These are phyloP conservation scores for Chlamydomonas sphaeroides DNA, from an alignment of 139 green algal species.

Conservation along the genomic window DNA sequence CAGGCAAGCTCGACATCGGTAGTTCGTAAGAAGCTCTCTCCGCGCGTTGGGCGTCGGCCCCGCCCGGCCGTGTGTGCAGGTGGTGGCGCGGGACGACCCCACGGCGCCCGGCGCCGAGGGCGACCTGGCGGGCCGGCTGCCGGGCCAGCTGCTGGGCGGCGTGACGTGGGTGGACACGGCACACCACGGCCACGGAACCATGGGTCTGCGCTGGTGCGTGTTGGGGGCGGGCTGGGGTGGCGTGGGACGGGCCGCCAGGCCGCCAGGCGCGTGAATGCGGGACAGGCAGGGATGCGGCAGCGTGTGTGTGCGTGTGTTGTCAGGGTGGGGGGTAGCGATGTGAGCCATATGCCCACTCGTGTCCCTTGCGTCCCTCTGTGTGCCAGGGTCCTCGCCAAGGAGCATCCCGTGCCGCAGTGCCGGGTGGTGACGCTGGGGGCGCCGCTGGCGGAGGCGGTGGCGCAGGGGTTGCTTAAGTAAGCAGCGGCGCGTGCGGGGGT, in stretches of 20 bases:
- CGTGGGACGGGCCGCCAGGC: too few relatives aligned
- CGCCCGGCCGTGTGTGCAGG: not conserved
- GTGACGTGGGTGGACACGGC: conserved; percentile 33
- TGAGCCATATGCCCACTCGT: too few relatives aligned
- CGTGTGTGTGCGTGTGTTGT: too few relatives aligned
- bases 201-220: conserved; percentile 42
- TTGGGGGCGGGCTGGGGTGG: too few relatives aligned
- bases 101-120: not conserved
- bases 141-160: not conserved
- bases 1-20: too few relatives aligned
- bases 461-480: not conserved
- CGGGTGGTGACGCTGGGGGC: conserved; percentile 7
- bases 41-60: too few relatives aligned
- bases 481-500: too few relatives aligned
- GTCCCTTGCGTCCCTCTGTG: too few relatives aligned
- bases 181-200: conserved; percentile 39
- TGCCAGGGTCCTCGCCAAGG: conserved; percentile 20
- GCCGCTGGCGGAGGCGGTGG: not conserved
- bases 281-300: too few relatives aligned
- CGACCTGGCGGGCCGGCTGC: not conserved
- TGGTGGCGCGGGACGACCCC: conserved; percentile 11
- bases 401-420: conserved; percentile 9
- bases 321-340: too few relatives aligned
- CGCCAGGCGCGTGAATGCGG: too few relatives aligned
- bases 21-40: too few relatives aligned